phyloP scores from a whole-genome alignment of 164 flowering plant species.

The Stephania japonica region DNA sequence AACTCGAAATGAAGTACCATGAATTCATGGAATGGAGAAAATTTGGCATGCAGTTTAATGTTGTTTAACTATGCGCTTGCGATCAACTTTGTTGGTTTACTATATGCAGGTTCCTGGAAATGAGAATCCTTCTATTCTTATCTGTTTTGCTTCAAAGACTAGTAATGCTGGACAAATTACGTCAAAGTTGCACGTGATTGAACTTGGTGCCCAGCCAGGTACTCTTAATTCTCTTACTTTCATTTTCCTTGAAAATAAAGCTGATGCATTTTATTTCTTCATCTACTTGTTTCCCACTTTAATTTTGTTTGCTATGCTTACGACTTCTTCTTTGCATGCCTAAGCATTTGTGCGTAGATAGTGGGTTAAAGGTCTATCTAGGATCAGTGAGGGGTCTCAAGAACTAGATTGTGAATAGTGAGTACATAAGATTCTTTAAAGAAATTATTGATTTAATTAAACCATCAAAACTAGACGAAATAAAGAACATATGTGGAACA shows the following conservation, averaged over 20 bases:
- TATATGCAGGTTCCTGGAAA: slow-evolving; percentile 72
- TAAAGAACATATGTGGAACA: no score
- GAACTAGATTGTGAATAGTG: no score
- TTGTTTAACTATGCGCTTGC: background rate
- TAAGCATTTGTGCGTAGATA: background rate
- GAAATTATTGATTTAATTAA: no score
- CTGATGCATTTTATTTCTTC: background rate
- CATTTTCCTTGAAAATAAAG: background rate
- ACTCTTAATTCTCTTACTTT: slow-evolving; percentile 1
- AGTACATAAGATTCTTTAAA: no score
- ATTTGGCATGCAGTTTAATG: background rate
- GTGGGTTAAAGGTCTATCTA: no score
- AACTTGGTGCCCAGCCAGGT: slow-evolving; percentile 99
- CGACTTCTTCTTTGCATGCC: background rate
- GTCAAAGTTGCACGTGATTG: slow-evolving; percentile 95
- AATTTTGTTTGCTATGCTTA: background rate
- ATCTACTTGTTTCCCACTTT: background rate
- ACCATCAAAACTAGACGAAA: no score
- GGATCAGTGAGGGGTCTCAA: no score
- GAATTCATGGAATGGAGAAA: background rate
- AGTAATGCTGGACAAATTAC: slow-evolving; percentile 87
- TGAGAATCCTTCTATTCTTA: slow-evolving; percentile 78
- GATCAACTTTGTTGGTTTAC: background rate
- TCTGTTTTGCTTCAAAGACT: slow-evolving; percentile 78
- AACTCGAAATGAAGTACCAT: background rate